These are phyloP conservation scores for Diddensiella transvaalensis DNA, from an alignment of 805 yeast genomes.

Conservation along the genomic window DNA sequence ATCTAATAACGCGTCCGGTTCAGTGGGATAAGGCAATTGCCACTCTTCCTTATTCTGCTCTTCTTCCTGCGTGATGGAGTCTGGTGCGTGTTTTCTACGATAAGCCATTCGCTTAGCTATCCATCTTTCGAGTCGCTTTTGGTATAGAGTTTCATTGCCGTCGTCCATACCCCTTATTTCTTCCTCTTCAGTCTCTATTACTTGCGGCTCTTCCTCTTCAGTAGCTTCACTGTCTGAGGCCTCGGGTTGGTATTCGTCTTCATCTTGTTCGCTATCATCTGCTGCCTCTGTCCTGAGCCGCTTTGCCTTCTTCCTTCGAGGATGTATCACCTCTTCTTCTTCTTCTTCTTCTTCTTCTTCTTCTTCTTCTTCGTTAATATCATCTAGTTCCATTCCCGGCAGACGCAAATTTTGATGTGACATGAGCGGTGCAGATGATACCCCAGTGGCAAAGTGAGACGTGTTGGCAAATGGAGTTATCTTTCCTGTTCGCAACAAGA, in stretches of 20 bases:
- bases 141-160: slow-evolving; percentile 70
- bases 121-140: slow-evolving; percentile 62
- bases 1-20: slow-evolving; percentile 71
- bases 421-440: slow-evolving; percentile 9
- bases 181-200: not conserved
- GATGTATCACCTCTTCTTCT: slow-evolving; percentile 4
- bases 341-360: slow-evolving; percentile 8
- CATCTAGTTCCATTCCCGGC: slow-evolving; percentile 45
- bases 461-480: slow-evolving; percentile 87
- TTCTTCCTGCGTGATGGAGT: slow-evolving; percentile 22
- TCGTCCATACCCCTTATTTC: slow-evolving; percentile 52
- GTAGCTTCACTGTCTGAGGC: not conserved
- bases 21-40: slow-evolving; percentile 70
- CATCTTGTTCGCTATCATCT: not conserved
- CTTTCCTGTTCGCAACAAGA: slow-evolving; percentile 80
- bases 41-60: slow-evolving; percentile 46
- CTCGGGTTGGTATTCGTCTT: slow-evolving; percentile 4
- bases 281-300: not conserved
- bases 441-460: slow-evolving; percentile 12
- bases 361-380: slow-evolving; percentile 17
- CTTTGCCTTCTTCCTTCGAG: not conserved
- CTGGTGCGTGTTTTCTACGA: slow-evolving; percentile 30
- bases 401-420: slow-evolving; percentile 46
- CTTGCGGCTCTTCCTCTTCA: not conserved
- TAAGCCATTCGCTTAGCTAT: slow-evolving; percentile 44